Percentiles rank a stretch among this genome's conserved stretches.
phyloP scores from a whole-genome alignment of 2,329 filamentous ascomycete genomes.

The Colletotrichum sp. region DNA sequence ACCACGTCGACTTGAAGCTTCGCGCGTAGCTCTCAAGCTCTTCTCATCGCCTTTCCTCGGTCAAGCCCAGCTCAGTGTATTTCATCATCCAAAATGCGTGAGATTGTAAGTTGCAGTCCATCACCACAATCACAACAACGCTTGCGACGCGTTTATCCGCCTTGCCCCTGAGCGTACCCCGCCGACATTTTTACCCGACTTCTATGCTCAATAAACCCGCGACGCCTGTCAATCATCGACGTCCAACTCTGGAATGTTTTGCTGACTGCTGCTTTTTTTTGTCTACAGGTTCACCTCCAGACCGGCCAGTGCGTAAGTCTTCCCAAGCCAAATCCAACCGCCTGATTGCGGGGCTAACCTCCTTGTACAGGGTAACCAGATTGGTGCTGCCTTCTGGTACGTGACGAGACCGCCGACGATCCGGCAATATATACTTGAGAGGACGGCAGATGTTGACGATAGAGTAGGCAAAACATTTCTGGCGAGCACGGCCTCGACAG shows the following conservation, averaged over 20 bases:
- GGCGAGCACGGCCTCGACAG: slow-evolving; percentile 96
- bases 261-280: slow-evolving; percentile 59
- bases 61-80: slow-evolving; percentile 25
- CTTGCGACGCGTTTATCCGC: slow-evolving; percentile 42
- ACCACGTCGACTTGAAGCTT: slow-evolving; percentile 24
- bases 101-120: slow-evolving; percentile 63
- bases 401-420: slow-evolving; percentile 34
- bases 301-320: slow-evolving; percentile 95
- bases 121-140: slow-evolving; percentile 6
- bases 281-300: slow-evolving; percentile 92
- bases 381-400: slow-evolving; percentile 99
- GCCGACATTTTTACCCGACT: slow-evolving; percentile 12
- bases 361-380: slow-evolving; percentile 93
- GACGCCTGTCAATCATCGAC: neutral
- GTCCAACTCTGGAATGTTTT: slow-evolving; percentile 14
- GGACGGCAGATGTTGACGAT: slow-evolving; percentile 40
- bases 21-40: slow-evolving; percentile 33
- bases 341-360: slow-evolving; percentile 38
- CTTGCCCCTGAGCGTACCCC: slow-evolving; percentile 37
- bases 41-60: slow-evolving; percentile 28
- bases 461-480: slow-evolving; percentile 76
- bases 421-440: slow-evolving; percentile 8
- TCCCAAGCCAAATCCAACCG: neutral
- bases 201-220: neutral
- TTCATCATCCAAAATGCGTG: slow-evolving; percentile 62